Evolutionary conservation across 1,284 basidiomycete species (phyloP).

Genomic region (Marasmius fiardii): DNA sequence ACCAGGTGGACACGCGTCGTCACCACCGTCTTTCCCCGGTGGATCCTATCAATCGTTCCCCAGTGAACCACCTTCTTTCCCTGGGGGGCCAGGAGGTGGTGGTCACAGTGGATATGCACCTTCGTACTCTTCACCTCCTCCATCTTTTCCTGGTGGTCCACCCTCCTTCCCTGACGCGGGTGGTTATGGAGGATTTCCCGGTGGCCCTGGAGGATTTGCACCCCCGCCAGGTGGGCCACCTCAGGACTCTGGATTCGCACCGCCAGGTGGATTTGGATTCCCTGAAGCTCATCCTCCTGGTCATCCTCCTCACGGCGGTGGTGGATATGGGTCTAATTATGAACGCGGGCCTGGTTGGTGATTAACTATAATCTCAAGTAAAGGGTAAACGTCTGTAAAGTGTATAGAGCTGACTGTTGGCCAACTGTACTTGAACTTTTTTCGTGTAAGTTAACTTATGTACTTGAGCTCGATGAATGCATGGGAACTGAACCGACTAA

Average conservation of each 20-base stretch:
- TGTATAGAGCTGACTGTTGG: too few species aligned
- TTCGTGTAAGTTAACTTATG: too few species aligned
- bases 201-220: constrained; percentile 10
- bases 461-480: too few species aligned
- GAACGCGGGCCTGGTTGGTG: not conserved
- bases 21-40: constrained; percentile 18
- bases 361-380: too few species aligned
- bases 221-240: constrained; percentile 9
- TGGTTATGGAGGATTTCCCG: constrained; percentile 12
- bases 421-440: too few species aligned
- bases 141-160: constrained; percentile 21
- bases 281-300: constrained; percentile 20
- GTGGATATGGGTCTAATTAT: constrained; percentile 10
- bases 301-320: constrained; percentile 10
- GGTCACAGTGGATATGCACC: constrained; percentile 2
- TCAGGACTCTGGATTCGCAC: constrained; percentile 5
- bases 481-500: too few species aligned
- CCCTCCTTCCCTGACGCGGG: constrained; percentile 7
- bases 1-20: not conserved
- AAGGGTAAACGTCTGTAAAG: too few species aligned
- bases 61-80: constrained; percentile 19
- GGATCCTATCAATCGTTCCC: not conserved
- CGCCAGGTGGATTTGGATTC: constrained; percentile 17
- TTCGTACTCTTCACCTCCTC: constrained; percentile 8
- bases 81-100: constrained; percentile 11